Evolutionary conservation across 106 monocot species (phyloP).

Genomic region (Apostasia ramifera): DNA sequence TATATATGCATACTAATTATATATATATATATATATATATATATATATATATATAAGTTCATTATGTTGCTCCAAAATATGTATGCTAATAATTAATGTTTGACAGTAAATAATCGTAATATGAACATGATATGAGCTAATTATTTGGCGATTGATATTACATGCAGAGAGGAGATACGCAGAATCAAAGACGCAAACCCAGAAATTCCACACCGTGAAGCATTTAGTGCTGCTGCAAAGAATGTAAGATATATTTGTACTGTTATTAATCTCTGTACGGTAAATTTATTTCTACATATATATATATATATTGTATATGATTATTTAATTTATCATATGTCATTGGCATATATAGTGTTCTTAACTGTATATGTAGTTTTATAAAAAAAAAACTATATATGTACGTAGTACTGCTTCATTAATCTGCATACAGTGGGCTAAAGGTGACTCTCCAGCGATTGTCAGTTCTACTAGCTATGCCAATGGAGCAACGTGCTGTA

Average conservation of each 20-base stretch:
- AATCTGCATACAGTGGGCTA: slow-evolving; percentile 15
- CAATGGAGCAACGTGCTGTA: not conserved
- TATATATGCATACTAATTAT: too few relatives aligned
- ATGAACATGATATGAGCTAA: too few relatives aligned
- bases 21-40: too few relatives aligned
- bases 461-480: not conserved
- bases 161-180: slow-evolving; percentile 61
- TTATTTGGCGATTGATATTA: too few relatives aligned
- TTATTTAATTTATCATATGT: not conserved
- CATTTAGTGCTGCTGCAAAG: slow-evolving; percentile 73
- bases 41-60: too few relatives aligned
- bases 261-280: not conserved
- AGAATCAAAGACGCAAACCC: slow-evolving; percentile 64
- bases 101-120: too few relatives aligned
- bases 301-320: not conserved
- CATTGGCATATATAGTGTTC: not conserved
- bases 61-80: too few relatives aligned
- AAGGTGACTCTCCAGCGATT: slow-evolving; percentile 11
- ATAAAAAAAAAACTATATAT: too few relatives aligned
- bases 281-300: not conserved
- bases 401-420: too few relatives aligned
- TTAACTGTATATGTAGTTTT: not conserved
- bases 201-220: slow-evolving; percentile 64
- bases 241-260: slow-evolving; percentile 27
- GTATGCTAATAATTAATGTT: too few relatives aligned